phyloP scores from a whole-genome alignment of 2,329 filamentous ascomycete genomes.

The Dactylellina leptospora region DNA sequence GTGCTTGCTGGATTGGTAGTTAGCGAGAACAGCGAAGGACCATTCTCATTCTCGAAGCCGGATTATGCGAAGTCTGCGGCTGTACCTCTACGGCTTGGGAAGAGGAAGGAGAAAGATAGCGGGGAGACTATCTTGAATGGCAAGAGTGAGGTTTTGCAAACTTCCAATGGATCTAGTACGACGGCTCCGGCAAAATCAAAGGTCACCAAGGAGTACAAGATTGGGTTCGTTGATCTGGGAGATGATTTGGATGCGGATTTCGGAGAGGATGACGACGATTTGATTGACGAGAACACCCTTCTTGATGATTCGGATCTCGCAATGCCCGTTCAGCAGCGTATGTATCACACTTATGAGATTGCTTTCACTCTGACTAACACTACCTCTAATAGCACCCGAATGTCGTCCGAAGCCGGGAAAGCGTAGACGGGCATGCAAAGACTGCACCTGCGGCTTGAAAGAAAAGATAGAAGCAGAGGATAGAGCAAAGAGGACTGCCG shows the following conservation, averaged over 20 bases:
- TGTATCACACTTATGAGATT: slow-evolving; percentile 60
- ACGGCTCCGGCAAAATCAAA: slow-evolving; percentile 57
- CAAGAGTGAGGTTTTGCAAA: slow-evolving; percentile 49
- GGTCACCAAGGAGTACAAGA: slow-evolving; percentile 64
- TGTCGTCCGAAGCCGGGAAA: slow-evolving; percentile 88
- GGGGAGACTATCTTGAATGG: not conserved
- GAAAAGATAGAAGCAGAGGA: slow-evolving; percentile 88
- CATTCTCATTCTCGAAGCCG: slow-evolving; percentile 58
- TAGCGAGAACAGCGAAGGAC: slow-evolving; percentile 52
- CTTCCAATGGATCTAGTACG: slow-evolving; percentile 54
- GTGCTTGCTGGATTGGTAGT: slow-evolving; percentile 78
- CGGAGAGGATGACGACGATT: slow-evolving; percentile 76
- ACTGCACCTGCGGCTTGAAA: slow-evolving; percentile 94
- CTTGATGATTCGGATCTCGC: slow-evolving; percentile 85
- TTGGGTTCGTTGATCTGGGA: slow-evolving; percentile 74
- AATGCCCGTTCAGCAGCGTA: slow-evolving; percentile 80
- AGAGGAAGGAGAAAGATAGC: slow-evolving; percentile 66
- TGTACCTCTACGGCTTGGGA: slow-evolving; percentile 69
- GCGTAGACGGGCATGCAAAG: slow-evolving; percentile 92
- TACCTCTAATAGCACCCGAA: slow-evolving; percentile 72
- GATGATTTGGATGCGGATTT: slow-evolving; percentile 69
- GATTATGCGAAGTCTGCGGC: slow-evolving; percentile 62
- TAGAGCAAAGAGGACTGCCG: slow-evolving; percentile 70
- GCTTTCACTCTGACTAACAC: slow-evolving; percentile 7
- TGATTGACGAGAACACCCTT: slow-evolving; percentile 90